These are phyloP conservation scores for Tetraselmis striata DNA, from an alignment of 139 green algal species.

Conservation along the genomic window DNA sequence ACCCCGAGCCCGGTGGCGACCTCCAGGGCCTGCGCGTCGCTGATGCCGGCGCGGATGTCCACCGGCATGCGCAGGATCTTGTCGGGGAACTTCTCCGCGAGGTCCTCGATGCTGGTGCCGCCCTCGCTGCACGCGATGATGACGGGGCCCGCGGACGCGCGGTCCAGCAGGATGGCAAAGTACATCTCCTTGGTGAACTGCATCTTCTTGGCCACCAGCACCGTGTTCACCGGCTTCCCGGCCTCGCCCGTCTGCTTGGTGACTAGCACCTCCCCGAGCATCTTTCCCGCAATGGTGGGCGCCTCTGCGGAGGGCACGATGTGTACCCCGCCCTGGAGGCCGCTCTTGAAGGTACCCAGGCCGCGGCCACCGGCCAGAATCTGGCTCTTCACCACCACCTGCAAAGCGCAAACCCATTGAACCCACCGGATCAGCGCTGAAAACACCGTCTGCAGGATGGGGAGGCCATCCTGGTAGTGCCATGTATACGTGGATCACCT, in stretches of 20 bases:
- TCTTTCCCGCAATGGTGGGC: conserved; percentile 59
- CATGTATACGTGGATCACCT: conserved; percentile 20
- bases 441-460: not conserved
- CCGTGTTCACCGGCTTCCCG: conserved; percentile 95
- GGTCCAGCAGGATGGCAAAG: conserved; percentile 95
- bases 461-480: not conserved
- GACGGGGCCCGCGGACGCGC: conserved; percentile 57
- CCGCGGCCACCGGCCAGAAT: conserved; percentile 93
- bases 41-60: conserved; percentile 81
- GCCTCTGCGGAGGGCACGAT: conserved; percentile 68
- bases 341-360: conserved; percentile 90
- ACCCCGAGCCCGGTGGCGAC: conserved; percentile 53
- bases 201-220: conserved; percentile 90
- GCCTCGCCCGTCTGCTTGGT: conserved; percentile 86
- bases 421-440: not conserved
- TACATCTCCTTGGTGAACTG: conserved; percentile 95
- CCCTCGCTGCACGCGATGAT: conserved; percentile 85
- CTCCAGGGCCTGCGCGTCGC: conserved; percentile 61
- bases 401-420: not conserved
- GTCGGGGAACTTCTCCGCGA: conserved; percentile 94
- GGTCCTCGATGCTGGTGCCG: conserved; percentile 94
- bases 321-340: conserved; percentile 95
- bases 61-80: conserved; percentile 96
- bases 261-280: conserved; percentile 83
- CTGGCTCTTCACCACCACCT: conserved; percentile 95